phyloP scores from a whole-genome alignment of 2,329 filamentous ascomycete species.

The Cladophialophora psammophila region DNA sequence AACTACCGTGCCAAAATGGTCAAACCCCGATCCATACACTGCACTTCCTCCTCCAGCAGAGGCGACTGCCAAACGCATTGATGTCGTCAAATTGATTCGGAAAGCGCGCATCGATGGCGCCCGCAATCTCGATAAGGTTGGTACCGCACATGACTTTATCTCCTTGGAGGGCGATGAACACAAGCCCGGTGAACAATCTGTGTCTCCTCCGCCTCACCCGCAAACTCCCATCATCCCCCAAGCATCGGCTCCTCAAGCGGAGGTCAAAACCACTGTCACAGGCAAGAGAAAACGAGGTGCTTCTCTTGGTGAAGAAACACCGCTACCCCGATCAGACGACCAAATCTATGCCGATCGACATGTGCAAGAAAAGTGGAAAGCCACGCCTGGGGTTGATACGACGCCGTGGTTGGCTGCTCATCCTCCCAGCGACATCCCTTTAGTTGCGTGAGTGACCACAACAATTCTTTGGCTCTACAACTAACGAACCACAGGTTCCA shows the following conservation, averaged over 20 bases:
- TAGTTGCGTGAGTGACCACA: slow-evolving; percentile 35
- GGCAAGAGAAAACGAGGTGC: slow-evolving; percentile 77
- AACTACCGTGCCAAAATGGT: slow-evolving; percentile 75
- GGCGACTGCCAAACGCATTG: slow-evolving; percentile 74
- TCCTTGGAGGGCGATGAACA: slow-evolving; percentile 72
- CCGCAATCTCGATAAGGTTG: slow-evolving; percentile 58
- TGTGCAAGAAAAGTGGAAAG: slow-evolving; percentile 29
- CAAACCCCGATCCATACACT: slow-evolving; percentile 94
- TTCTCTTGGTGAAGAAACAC: slow-evolving; percentile 38
- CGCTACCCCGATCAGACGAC: slow-evolving; percentile 43
- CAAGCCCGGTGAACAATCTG: slow-evolving; percentile 31
- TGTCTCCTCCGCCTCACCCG: slow-evolving; percentile 40
- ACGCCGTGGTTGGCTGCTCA: slow-evolving; percentile 28
- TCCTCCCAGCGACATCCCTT: slow-evolving; percentile 21
- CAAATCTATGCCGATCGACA: slow-evolving; percentile 22
- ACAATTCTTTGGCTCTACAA: not conserved
- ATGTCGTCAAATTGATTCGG: slow-evolving; percentile 89
- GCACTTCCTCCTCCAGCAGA: slow-evolving; percentile 82
- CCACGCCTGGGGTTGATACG: slow-evolving; percentile 11
- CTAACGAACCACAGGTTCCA: slow-evolving; percentile 69
- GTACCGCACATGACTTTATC: slow-evolving; percentile 73
- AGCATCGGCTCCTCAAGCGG: slow-evolving; percentile 40
- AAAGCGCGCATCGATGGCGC: slow-evolving; percentile 78
- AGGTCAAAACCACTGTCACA: slow-evolving; percentile 55
- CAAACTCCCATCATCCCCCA: slow-evolving; percentile 44